Evolutionary conservation across 345 rosid species (phyloP).

Genomic region (Populus euphratica): DNA sequence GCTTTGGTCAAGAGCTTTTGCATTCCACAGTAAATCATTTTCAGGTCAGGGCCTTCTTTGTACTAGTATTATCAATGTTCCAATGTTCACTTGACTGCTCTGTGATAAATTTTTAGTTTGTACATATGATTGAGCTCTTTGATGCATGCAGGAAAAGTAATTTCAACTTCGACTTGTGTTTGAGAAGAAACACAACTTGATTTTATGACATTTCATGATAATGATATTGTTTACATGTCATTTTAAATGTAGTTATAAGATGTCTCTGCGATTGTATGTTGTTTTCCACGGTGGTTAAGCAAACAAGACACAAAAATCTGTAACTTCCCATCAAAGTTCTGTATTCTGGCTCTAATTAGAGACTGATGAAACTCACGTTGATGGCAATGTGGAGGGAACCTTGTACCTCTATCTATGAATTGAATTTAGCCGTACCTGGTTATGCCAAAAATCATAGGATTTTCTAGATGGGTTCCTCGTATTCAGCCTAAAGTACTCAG

Average conservation of each 20-base stretch:
- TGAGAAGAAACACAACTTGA: background rate
- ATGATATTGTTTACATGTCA: background rate
- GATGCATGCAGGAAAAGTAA: background rate
- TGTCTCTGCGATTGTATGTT: background rate
- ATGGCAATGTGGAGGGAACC: background rate
- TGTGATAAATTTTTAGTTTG: background rate
- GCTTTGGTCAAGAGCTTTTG: conserved; percentile 8
- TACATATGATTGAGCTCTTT: background rate
- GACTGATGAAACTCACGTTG: background rate
- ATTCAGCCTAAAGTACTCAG: background rate
- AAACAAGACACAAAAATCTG: background rate
- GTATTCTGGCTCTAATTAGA: background rate
- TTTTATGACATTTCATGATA: background rate
- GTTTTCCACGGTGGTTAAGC: background rate
- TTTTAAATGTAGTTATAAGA: background rate
- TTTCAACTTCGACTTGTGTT: background rate
- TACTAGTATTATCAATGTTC: too few relatives aligned
- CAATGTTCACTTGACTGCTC: background rate
- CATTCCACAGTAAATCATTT: background rate
- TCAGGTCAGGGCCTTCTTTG: conserved; percentile 9
- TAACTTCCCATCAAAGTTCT: too few relatives aligned
- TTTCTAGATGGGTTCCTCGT: background rate
- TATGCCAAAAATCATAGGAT: background rate
- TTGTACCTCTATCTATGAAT: background rate
- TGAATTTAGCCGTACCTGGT: background rate